Evolutionary conservation across 2,329 filamentous ascomycete species (phyloP).

Genomic region (Neonectria punicea): DNA sequence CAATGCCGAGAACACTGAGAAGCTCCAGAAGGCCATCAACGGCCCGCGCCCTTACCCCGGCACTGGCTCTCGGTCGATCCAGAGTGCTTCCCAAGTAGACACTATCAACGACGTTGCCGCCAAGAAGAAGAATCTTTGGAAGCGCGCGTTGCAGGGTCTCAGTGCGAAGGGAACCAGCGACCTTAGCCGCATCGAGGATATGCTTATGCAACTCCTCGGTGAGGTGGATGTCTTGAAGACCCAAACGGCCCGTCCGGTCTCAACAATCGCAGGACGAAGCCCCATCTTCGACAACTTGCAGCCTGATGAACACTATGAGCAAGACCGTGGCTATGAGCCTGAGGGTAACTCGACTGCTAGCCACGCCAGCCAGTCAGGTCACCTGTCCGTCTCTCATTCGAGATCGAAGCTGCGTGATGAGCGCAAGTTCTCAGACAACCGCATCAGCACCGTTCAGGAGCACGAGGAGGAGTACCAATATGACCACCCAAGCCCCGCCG

Average conservation of each 20-base stretch:
- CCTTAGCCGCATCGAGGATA: slow-evolving; percentile 86
- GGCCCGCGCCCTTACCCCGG: slow-evolving; percentile 87
- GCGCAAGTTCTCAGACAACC: slow-evolving; percentile 75
- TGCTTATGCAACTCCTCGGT: slow-evolving; percentile 89
- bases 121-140: slow-evolving; percentile 95
- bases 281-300: slow-evolving; percentile 77
- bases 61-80: slow-evolving; percentile 64
- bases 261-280: slow-evolving; percentile 60
- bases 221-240: slow-evolving; percentile 88
- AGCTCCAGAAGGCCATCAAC: slow-evolving; percentile 82
- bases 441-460: slow-evolving; percentile 91
- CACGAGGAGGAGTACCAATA: slow-evolving; percentile 78
- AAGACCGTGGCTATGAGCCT: slow-evolving; percentile 82
- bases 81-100: slow-evolving; percentile 65
- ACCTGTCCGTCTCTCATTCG: slow-evolving; percentile 70
- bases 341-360: slow-evolving; percentile 79
- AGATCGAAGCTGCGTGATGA: slow-evolving; percentile 59
- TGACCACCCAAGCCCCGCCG: slow-evolving; percentile 58
- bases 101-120: slow-evolving; percentile 67
- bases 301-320: slow-evolving; percentile 71
- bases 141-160: slow-evolving; percentile 89
- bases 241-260: slow-evolving; percentile 58
- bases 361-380: slow-evolving; percentile 79
- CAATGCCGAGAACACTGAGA: slow-evolving; percentile 87
- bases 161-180: slow-evolving; percentile 90